A percentile compares a stretch with the other conserved stretches of the same genome.
These are phyloP conservation scores for Diaporthe nobilis DNA, from an alignment of 2,329 filamentous ascomycete genomes.

Conservation along the genomic window DNA sequence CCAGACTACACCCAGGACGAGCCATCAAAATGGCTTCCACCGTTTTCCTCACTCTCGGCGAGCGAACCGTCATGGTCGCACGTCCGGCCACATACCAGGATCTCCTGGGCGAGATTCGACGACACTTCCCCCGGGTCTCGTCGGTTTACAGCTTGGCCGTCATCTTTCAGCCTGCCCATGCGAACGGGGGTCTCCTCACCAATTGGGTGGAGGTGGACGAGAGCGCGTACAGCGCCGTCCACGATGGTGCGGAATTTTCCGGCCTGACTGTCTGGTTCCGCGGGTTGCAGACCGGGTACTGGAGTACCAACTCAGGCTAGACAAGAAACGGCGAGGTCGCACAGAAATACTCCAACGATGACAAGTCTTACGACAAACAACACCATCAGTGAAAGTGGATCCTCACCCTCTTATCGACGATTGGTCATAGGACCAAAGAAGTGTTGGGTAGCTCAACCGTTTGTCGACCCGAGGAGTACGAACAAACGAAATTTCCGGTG, in stretches of 20 bases:
- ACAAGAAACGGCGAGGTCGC: not conserved
- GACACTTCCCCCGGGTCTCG: not conserved
- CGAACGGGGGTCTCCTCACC: not conserved
- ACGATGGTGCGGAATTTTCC: not conserved
- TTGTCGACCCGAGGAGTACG: not conserved
- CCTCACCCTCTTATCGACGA: too few relatives aligned
- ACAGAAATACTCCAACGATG: not conserved
- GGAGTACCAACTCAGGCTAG: not conserved
- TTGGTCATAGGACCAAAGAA: too few relatives aligned
- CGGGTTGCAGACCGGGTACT: not conserved
- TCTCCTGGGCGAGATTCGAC: not conserved
- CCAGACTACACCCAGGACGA: too few relatives aligned
- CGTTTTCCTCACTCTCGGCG: conserved; percentile 8
- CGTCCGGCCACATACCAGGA: conserved; percentile 25
- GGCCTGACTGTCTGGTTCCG: not conserved
- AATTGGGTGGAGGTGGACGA: conserved; percentile 13
- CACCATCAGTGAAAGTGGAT: too few relatives aligned
- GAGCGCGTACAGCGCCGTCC: not conserved
- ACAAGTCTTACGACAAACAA: too few relatives aligned
- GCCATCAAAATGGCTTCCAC: not conserved
- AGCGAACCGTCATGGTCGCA: not conserved
- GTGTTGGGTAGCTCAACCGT: not conserved
- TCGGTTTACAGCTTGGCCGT: not conserved
- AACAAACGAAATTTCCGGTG: too few relatives aligned
- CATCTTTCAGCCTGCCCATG: not conserved